A percentile compares a stretch with the other conserved stretches of the same genome.
phyloP scores from a whole-genome alignment of 73 alveolate genomes.

The Loxodes magnus region DNA sequence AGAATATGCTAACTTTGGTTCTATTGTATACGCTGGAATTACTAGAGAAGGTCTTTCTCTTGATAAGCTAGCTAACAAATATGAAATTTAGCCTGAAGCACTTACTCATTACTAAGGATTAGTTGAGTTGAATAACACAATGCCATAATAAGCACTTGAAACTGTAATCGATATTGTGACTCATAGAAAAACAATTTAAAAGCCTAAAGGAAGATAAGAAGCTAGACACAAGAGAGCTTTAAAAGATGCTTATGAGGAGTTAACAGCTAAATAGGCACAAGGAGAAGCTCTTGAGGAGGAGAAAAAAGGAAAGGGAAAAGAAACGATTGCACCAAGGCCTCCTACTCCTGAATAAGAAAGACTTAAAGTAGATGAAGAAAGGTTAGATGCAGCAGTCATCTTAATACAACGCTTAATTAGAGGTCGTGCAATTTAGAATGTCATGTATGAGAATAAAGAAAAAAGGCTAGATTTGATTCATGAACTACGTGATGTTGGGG shows the following conservation, averaged over 20 bases:
- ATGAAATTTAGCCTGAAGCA: conserved; percentile 92
- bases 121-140: conserved; percentile 60
- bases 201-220: conserved; percentile 21
- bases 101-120: conserved; percentile 83
- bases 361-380: conserved; percentile 54
- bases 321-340: conserved; percentile 40
- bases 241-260: conserved; percentile 30
- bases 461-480: conserved; percentile 92
- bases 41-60: conserved; percentile 94
- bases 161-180: conserved; percentile 25
- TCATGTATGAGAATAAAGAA: conserved; percentile 97
- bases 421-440: conserved; percentile 90
- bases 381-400: conserved; percentile 56
- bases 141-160: conserved; percentile 37
- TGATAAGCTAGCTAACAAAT: conserved; percentile 90
- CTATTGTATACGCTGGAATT: conserved; percentile 93
- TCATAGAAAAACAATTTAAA: conserved; percentile 26
- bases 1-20: conserved; percentile 94
- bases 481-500: conserved; percentile 90
- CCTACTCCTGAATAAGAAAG: conserved; percentile 22
- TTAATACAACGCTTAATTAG: conserved; percentile 86
- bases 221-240: conserved; percentile 26
- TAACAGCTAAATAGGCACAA: conserved; percentile 18
- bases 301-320: conserved; percentile 29
- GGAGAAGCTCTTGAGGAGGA: conserved; percentile 14